A percentile compares a stretch with the other conserved stretches of the same genome.
Conservation (phyloP, 495 filamentous ascomycete species). For the Tuber microsphaerosporum region DNA sequence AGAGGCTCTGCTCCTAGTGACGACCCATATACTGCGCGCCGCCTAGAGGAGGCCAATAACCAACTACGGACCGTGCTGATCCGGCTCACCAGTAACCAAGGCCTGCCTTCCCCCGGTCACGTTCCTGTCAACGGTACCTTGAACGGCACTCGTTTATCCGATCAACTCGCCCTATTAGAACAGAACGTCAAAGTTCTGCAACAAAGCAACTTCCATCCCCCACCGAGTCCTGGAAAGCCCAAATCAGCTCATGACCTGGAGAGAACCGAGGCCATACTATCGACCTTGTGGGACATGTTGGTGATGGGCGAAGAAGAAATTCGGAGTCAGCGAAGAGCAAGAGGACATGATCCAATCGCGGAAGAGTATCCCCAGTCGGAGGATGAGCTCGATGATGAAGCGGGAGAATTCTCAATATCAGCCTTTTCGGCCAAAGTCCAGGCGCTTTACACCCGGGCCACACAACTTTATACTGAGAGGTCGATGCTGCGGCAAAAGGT, state of each 20-base stretch:
- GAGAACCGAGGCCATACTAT: slow-evolving; percentile 56
- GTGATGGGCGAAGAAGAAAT: slow-evolving; percentile 57
- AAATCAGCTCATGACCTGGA: slow-evolving; percentile 45
- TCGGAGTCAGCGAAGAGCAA: slow-evolving; percentile 50
- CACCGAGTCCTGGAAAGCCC: slow-evolving; percentile 16
- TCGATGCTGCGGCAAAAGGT: slow-evolving; percentile 24
- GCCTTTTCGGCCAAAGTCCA: slow-evolving; percentile 71
- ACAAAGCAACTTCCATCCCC: slow-evolving; percentile 35
- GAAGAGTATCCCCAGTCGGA: slow-evolving; percentile 48
- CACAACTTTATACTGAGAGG: slow-evolving; percentile 21
- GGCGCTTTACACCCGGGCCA: slow-evolving; percentile 53
- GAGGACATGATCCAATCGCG: slow-evolving; percentile 47
- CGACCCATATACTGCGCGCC: slow-evolving; percentile 58
- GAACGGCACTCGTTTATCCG: slow-evolving; percentile 42
- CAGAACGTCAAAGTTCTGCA: slow-evolving; percentile 44
- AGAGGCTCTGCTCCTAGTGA: slow-evolving; percentile 38
- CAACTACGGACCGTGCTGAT: slow-evolving; percentile 51
- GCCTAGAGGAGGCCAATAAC: slow-evolving; percentile 64
- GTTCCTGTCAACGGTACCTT: slow-evolving; percentile 45
- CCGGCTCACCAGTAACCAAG: slow-evolving; percentile 45
- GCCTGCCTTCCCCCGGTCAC: slow-evolving; percentile 49
- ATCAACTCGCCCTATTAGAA: slow-evolving; percentile 53
- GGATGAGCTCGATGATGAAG: slow-evolving; percentile 45
- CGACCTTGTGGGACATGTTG: slow-evolving; percentile 67
- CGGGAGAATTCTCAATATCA: slow-evolving; percentile 53